Evolutionary conservation across 1,139 yeast species (phyloP).

Genomic region (Yamadazyma membranifaciens): DNA sequence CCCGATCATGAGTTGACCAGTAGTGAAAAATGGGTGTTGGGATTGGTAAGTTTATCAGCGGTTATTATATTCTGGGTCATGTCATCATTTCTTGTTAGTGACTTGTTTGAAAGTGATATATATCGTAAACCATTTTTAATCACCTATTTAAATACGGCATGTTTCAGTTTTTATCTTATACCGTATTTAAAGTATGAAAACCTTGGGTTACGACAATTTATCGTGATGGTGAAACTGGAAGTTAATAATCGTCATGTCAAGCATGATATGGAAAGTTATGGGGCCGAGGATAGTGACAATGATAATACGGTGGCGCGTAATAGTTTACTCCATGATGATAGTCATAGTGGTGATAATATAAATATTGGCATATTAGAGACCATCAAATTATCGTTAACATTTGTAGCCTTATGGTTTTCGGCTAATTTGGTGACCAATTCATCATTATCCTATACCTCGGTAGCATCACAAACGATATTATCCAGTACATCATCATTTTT

Average conservation of each 20-base stretch:
- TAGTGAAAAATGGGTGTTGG: constrained; percentile 66
- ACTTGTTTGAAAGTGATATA: constrained; percentile 61
- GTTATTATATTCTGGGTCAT: constrained; percentile 88
- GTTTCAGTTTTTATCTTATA: constrained; percentile 73
- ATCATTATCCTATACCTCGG: constrained; percentile 82
- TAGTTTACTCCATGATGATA: not conserved
- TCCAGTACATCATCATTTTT: constrained; percentile 92
- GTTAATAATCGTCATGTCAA: constrained; percentile 8
- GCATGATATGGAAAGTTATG: constrained; percentile 10
- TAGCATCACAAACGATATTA: constrained; percentile 88
- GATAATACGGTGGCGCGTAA: not conserved
- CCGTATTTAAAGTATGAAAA: constrained; percentile 49
- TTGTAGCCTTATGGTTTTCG: constrained; percentile 82
- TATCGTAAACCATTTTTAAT: constrained; percentile 92
- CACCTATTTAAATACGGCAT: constrained; percentile 86
- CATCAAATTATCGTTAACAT: constrained; percentile 66
- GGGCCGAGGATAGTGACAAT: constrained; percentile 12
- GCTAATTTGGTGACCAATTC: constrained; percentile 91
- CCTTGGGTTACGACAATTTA: constrained; percentile 21
- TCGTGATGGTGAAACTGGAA: constrained; percentile 21
- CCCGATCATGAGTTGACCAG: constrained; percentile 19
- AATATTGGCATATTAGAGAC: constrained; percentile 46
- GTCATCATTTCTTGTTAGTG: constrained; percentile 77
- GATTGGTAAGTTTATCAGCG: constrained; percentile 65
- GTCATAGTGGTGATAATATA: constrained; percentile 6